These are phyloP conservation scores for Apiotrichum gracile DNA, from an alignment of 1,284 basidiomycete species.

Conservation along the genomic window DNA sequence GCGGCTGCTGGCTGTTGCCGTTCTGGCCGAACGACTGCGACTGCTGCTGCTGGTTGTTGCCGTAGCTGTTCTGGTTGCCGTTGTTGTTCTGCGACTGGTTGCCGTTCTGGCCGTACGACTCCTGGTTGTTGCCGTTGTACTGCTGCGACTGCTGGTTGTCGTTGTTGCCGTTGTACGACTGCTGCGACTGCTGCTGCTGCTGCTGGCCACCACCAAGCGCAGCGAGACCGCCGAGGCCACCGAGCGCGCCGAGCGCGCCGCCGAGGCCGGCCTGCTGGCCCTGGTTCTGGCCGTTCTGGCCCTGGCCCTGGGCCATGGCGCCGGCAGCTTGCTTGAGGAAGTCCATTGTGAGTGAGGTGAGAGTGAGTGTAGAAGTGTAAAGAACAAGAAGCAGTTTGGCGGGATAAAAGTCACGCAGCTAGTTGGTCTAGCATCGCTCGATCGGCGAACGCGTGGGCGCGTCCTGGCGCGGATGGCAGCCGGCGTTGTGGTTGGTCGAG, in stretches of 20 bases:
- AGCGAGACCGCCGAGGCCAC: not conserved
- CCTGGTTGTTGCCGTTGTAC: not conserved
- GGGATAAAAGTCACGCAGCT: not conserved
- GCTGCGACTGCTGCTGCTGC: not conserved
- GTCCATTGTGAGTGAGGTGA: not conserved
- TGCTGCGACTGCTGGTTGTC: not conserved
- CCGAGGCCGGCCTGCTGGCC: not conserved
- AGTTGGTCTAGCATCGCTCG: no score
- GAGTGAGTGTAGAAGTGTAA: not conserved
- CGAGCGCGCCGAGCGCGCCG: not conserved
- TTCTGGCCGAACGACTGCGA: not conserved
- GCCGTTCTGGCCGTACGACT: not conserved
- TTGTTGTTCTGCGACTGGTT: not conserved
- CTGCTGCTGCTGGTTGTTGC: constrained; percentile 24
- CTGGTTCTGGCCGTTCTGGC: not conserved
- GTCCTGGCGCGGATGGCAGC: no score
- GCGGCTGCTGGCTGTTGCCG: not conserved
- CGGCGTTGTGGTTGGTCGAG: no score
- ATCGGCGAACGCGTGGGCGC: no score
- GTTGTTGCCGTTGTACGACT: not conserved
- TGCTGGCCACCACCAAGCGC: not conserved
- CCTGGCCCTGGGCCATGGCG: not conserved
- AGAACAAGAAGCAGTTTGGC: not conserved
- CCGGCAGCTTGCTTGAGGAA: constrained; percentile 2
- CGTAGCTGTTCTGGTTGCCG: not conserved